These are phyloP conservation scores for Coemansia sp. DNA, from an alignment of 192 early-diverging fungal species.

Conservation along the genomic window DNA sequence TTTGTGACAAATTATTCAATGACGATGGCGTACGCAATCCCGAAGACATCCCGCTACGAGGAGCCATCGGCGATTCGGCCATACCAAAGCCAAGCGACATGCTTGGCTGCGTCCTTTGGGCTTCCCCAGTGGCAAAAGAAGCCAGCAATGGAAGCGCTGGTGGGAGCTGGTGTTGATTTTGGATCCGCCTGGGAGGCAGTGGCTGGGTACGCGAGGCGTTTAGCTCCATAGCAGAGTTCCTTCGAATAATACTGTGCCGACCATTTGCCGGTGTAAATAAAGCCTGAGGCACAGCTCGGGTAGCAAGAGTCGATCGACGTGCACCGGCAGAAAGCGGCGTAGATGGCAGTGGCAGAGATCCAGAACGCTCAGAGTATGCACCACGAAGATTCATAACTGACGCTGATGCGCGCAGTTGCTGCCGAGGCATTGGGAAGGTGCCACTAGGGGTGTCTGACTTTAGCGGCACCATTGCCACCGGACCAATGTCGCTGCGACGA, in stretches of 20 bases:
- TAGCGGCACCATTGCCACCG: background rate
- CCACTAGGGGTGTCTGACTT: background rate
- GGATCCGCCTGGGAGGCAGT: background rate
- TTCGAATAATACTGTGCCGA: background rate
- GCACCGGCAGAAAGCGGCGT: background rate
- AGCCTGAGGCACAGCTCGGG: background rate
- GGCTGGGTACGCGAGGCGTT: background rate
- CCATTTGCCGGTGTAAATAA: background rate
- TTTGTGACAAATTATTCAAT: background rate
- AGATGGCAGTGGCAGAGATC: background rate
- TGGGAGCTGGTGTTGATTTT: background rate
- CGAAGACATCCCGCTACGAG: background rate
- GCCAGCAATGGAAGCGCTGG: background rate
- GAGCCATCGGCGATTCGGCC: background rate
- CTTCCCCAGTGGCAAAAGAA: background rate
- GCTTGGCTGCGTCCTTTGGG: background rate
- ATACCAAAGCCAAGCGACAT: background rate
- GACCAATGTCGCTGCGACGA: constrained; percentile 21
- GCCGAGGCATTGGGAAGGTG: background rate
- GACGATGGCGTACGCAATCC: constrained; percentile 14
- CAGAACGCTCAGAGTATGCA: background rate
- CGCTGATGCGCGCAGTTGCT: constrained; percentile 10
- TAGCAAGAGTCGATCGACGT: background rate
- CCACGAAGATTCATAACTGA: constrained; percentile 5
- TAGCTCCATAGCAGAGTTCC: constrained; percentile 1